phyloP scores from a whole-genome alignment of 2,329 filamentous ascomycete species.

The Xylaria sp. region DNA sequence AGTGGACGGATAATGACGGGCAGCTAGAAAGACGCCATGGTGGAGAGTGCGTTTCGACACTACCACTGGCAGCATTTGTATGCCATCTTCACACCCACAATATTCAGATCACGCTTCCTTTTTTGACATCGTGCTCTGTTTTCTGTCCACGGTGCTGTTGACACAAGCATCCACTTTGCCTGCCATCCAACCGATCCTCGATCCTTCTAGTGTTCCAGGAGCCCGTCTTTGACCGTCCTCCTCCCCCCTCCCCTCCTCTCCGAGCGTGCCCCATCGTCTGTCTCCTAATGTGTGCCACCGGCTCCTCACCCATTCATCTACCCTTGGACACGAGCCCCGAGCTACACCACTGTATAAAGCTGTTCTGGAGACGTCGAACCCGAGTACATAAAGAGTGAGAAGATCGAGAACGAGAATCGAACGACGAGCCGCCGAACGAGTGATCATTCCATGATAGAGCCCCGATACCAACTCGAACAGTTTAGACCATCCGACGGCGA shows the following conservation, averaged over 20 bases:
- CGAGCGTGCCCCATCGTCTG: slow-evolving; percentile 12
- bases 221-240: background rate
- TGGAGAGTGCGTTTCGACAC: background rate
- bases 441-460: background rate
- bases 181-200: background rate
- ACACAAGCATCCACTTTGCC: slow-evolving; percentile 4
- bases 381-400: background rate
- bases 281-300: slow-evolving; percentile 27
- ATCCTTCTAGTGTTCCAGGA: background rate
- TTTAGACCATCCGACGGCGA: slow-evolving; percentile 12
- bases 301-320: slow-evolving; percentile 17
- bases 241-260: slow-evolving; percentile 4
- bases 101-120: slow-evolving; percentile 6
- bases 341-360: slow-evolving; percentile 3
- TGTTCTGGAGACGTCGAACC: background rate
- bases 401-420: background rate
- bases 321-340: slow-evolving; percentile 18
- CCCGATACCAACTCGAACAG: slow-evolving; percentile 9
- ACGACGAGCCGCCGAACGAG: background rate
- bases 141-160: slow-evolving; percentile 1
- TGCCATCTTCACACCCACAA: slow-evolving; percentile 2
- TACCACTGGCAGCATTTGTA: background rate
- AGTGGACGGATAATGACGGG: background rate
- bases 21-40: background rate
- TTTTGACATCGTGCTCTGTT: slow-evolving; percentile 5